Conservation (phyloP, 768 basidiomycete species). For the Kwoniella bestiolae region DNA sequence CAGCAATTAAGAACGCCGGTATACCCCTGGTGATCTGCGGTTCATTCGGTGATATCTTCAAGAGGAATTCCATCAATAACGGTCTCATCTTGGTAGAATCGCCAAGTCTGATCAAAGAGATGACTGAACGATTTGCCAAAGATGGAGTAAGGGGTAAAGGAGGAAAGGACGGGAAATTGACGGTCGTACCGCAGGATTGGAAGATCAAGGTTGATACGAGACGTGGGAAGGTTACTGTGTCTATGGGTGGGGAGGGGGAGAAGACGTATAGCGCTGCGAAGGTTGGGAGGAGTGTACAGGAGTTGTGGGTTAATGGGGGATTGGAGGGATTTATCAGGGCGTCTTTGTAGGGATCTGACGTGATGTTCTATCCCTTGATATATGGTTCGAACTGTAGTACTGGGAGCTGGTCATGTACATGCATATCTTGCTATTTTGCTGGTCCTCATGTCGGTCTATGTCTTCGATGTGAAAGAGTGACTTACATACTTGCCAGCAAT, state of each 20-base stretch:
- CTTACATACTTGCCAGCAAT: no score
- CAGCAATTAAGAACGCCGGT: conserved; percentile 91
- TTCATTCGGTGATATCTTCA: conserved; percentile 99
- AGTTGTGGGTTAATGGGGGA: conserved; percentile 94
- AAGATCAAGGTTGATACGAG: conserved; percentile 69
- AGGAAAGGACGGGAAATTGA: conserved; percentile 78
- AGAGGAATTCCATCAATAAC: conserved; percentile 98
- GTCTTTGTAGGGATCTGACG: conserved; percentile 40
- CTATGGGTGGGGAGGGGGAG: conserved; percentile 60
- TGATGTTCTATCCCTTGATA: background rate
- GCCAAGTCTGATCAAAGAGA: conserved; percentile 81
- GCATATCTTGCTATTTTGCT: no score
- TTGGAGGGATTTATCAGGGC: conserved; percentile 81
- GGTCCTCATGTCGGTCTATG: background rate
- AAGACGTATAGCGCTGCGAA: conserved; percentile 69
- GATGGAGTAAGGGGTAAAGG: conserved; percentile 77
- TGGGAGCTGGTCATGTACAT: background rate
- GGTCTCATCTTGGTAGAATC: conserved; percentile 93
- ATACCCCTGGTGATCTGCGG: conserved; percentile 93
- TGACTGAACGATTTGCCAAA: conserved; percentile 75
- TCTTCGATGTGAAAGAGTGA: no score
- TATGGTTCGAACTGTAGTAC: background rate
- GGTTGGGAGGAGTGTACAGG: conserved; percentile 93
- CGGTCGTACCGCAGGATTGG: conserved; percentile 71
- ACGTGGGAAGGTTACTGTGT: conserved; percentile 71